phyloP scores from a whole-genome alignment of 768 basidiomycete species.

The Macrolepiota albuminosa region DNA sequence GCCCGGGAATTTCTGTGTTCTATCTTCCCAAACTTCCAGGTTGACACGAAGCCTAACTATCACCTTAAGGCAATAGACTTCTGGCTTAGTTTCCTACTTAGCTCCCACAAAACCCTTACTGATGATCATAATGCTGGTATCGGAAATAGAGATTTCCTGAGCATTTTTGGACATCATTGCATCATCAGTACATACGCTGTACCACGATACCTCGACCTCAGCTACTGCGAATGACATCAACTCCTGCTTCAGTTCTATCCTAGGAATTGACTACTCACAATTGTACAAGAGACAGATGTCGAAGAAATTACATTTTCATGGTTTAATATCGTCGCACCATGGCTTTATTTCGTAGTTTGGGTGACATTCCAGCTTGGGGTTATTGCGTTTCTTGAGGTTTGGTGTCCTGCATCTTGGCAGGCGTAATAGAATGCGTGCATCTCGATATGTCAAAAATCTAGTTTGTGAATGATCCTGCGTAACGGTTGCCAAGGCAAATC shows the following conservation, averaged over 20 bases:
- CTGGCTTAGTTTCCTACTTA: slow-evolving; percentile 11
- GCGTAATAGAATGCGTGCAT: neutral
- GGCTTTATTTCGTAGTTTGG: neutral
- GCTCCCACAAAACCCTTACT: slow-evolving; percentile 13
- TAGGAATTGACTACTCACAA: slow-evolving; percentile 18
- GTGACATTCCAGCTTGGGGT: neutral
- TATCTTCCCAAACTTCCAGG: neutral
- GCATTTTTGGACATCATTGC: slow-evolving; percentile 26
- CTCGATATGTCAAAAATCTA: neutral
- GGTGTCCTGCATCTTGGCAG: too few relatives aligned
- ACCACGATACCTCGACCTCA: slow-evolving; percentile 10
- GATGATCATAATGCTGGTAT: slow-evolving; percentile 13
- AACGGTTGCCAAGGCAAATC: neutral
- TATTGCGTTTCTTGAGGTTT: neutral
- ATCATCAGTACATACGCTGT: slow-evolving; percentile 18
- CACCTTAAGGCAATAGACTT: neutral
- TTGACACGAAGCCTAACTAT: neutral
- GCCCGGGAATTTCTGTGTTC: slow-evolving; percentile 25
- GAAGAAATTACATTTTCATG: neutral
- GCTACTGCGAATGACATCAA: slow-evolving; percentile 23
- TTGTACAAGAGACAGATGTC: neutral
- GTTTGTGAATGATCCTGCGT: neutral
- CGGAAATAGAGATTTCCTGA: slow-evolving; percentile 25
- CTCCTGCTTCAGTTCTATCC: slow-evolving; percentile 22
- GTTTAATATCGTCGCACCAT: neutral